Conservation (phyloP, 2,329 filamentous ascomycete species). For the Hymenoscyphus occultus region DNA sequence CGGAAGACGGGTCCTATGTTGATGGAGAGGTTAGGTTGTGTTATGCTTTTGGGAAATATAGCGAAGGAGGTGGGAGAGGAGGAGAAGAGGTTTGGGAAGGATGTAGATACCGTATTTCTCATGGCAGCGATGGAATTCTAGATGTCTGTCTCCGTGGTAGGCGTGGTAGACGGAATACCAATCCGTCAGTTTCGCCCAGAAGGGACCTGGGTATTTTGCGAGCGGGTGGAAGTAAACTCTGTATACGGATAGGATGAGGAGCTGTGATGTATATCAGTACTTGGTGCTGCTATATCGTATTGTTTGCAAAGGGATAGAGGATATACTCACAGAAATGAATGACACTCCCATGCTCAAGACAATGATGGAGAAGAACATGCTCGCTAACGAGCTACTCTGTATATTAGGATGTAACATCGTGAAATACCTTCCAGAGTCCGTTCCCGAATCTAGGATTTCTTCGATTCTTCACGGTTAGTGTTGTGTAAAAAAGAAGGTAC, state of each 20-base stretch:
- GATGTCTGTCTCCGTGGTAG: conserved; percentile 38
- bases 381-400: background rate
- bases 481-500: background rate
- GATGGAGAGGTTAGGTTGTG: background rate
- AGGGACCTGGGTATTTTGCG: conserved; percentile 39
- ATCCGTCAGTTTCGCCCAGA: conserved; percentile 37
- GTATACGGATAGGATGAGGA: conserved; percentile 40
- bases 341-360: background rate
- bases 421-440: background rate
- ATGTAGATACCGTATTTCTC: conserved; percentile 35
- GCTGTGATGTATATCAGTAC: background rate
- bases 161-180: conserved; percentile 37
- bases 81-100: background rate
- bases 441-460: background rate
- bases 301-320: background rate
- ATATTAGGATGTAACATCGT: background rate
- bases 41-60: background rate
- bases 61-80: background rate
- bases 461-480: background rate
- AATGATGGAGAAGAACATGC: background rate
- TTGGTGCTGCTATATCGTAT: background rate
- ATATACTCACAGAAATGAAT: background rate
- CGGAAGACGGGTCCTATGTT: conserved; percentile 56
- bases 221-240: conserved; percentile 36
- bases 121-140: conserved; percentile 38